Base-by-base conservation (phyloP, 75 land plant genomes). In the Chamaecyparis obtusa region DNA sequence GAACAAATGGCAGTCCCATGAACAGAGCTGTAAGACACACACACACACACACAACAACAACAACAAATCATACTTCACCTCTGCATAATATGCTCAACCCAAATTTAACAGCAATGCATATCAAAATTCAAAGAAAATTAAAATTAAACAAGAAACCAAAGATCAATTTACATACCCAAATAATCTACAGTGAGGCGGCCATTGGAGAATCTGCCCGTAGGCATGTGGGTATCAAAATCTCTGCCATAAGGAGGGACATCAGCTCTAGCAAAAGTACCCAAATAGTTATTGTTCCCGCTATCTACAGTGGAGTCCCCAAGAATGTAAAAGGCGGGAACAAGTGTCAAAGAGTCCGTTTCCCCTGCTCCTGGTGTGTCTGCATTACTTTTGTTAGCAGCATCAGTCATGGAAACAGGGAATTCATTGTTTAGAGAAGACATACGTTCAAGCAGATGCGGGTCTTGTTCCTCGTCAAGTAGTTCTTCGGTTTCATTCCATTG, bases 281-380 rank as follows among this genome's bases (percentile, higher is more conserved):
- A 91, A 87, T 55, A 91, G 77, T 91, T 95, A 91, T 95, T 94
- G 86, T 88, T 95, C 60, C 95, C 95, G 60, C 92, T 86, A 57
- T 92, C 97, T 54, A 89, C 95, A 21, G 97, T 88, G 11, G 97
- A 95, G 89, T 95, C 97, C 9, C 97, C 97, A 51, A 95, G 83
- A n/a, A 95, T 87, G 83, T 94, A 92, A 49, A 95, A 44, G 0
- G 94, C 94, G 5, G 95, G 92, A 44, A 69, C 92, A 35, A 89
- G 89, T 4, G 93, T 86, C n/a, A 64, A 4, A 21, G 82, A 41
- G 41, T 3, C 82, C 5, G 14, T 77, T 16, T 11, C 57, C 57
- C 57, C 57, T 55, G 57, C 57, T 5, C 3, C 67, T 60, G 27
- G 67, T 21, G 21, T 60, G 0, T 19, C 24, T 21, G 0, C 24